Evolutionary conservation across 192 early-diverging fungal genomes (phyloP), one percentile per base, ranked within the genome.

Genomic region (Backusella circina): DNA sequence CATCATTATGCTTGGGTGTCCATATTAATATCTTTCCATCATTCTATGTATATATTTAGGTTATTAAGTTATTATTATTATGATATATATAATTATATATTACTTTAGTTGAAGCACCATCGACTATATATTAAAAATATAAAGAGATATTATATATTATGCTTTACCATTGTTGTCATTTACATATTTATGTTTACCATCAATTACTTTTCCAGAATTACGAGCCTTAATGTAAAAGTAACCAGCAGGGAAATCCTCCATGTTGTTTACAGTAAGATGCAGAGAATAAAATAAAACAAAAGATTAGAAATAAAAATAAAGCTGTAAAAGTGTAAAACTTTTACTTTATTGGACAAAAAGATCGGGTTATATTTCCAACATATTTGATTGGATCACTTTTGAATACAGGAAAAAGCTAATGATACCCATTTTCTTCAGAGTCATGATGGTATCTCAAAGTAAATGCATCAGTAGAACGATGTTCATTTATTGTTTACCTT

Each of bases 211-310:
- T 3, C 79, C 79, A 0, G 71, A 75, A 38, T 72, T 38, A 3
- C 79, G 75, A 38, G 79, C 72, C 28, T 77, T 75, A n/a, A 80
- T 80, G 41, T 76, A 80, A 65, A 80, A 80, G 50, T 80, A 80
- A 30, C 79, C 79, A 36, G 76, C 71, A 18, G 75, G 72, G 44
- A 80, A 80, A 41, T 80, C 69, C 16, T 67, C 70, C 78, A 79
- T 79, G 8, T 28, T 61, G 54, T 15, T 61, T 61, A 18, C n/a
- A 47, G 16, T 12, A 26, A 28, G 13, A 61, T 61, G 6, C 9
- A 61, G 26, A 28, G 2, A 57, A 26, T 0, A 23, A 26, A 57
- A 15, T 8, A 61, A 10, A 5, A 28, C 10, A 61, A 12, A 61
- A 61, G 2, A 13, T 0, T 2, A 28, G 13, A 61, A 61, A 41